phyloP scores from a whole-genome alignment of 2,329 filamentous ascomycete genomes.

The Ophiostoma tasmaniense region DNA sequence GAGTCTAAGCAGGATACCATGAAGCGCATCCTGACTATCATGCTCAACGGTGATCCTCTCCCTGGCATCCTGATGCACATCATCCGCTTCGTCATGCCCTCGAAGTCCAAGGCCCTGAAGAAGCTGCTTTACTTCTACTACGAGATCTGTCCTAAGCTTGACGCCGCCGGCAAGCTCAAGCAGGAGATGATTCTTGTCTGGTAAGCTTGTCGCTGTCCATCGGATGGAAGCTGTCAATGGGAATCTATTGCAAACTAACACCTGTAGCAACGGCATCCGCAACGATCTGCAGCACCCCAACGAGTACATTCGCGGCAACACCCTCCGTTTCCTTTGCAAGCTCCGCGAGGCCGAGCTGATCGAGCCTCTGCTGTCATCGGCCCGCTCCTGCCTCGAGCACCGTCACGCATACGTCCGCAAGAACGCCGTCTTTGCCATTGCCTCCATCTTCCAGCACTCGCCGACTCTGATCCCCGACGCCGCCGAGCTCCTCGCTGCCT shows the following conservation, averaged over 20 bases:
- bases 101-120: conserved; percentile 91
- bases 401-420: conserved; percentile 97
- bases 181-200: conserved; percentile 99
- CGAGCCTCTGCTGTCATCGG: conserved; percentile 87
- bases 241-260: background rate
- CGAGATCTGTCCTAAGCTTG: conserved; percentile 95
- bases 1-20: conserved; percentile 91
- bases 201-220: conserved; percentile 40
- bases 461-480: conserved; percentile 91
- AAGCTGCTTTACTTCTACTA: conserved; percentile 99
- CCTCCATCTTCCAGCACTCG: conserved; percentile 85
- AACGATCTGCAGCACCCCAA: conserved; percentile 96
- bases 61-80: conserved; percentile 97
- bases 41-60: conserved; percentile 97
- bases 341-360: conserved; percentile 91
- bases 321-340: conserved; percentile 95
- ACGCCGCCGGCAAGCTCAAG: conserved; percentile 87
- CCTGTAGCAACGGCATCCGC: conserved; percentile 80
- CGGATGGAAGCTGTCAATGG: background rate
- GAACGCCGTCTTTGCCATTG: conserved; percentile 91
- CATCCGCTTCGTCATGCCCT: conserved; percentile 99
- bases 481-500: conserved; percentile 79
- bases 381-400: conserved; percentile 86
- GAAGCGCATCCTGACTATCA: conserved; percentile 92
- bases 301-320: conserved; percentile 97